Conservation (phyloP, 1,284 basidiomycete genomes). For the Leccinum glutinopallens region DNA sequence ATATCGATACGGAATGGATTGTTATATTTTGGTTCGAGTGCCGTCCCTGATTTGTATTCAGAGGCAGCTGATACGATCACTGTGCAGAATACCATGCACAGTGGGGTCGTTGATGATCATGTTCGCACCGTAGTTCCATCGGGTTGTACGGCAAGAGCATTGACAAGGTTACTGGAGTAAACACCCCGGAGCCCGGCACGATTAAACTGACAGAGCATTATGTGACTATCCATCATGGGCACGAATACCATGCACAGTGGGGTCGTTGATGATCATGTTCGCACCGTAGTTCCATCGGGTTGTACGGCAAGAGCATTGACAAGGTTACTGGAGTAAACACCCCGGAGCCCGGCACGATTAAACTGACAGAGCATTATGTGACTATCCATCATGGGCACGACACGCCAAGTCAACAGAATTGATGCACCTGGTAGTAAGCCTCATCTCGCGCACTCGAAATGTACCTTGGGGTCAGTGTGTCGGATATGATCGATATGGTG, state of each 20-base stretch:
- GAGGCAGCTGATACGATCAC: background rate
- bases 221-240: too few species aligned
- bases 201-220: too few species aligned
- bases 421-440: background rate
- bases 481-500: background rate
- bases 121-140: background rate
- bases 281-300: too few species aligned
- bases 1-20: background rate
- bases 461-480: background rate
- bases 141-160: background rate
- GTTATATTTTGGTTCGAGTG: slow-evolving; percentile 3
- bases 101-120: background rate
- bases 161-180: background rate
- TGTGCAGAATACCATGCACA: too few species aligned
- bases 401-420: background rate
- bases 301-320: too few species aligned
- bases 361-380: too few species aligned
- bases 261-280: too few species aligned
- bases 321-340: too few species aligned
- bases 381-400: too few species aligned
- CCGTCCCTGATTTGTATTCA: background rate
- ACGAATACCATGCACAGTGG: too few species aligned
- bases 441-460: background rate
- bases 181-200: background rate
- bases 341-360: too few species aligned